Evolutionary conservation across 192 early-diverging fungal genomes (phyloP).

Genomic region (Linnemannia hyalina): DNA sequence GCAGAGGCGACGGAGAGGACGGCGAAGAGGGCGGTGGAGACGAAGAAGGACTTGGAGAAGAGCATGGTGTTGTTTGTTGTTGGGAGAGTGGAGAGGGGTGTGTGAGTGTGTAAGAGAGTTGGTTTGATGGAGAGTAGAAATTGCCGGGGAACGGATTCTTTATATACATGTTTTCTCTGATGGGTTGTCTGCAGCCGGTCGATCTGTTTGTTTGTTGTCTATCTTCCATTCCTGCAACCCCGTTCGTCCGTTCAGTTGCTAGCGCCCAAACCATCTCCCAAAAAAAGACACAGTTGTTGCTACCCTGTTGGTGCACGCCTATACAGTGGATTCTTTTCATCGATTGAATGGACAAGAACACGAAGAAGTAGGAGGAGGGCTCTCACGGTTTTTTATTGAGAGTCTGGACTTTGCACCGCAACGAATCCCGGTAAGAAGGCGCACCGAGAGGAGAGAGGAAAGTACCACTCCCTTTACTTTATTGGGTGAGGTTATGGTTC

Average conservation of each 20-base stretch:
- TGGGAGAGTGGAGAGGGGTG: background rate
- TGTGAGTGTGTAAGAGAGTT: background rate
- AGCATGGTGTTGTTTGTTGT: constrained; percentile 23
- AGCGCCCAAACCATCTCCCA: background rate
- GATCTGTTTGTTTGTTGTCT: background rate
- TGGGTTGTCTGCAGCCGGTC: background rate
- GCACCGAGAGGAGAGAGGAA: background rate
- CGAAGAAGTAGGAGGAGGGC: background rate
- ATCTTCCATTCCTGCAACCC: background rate
- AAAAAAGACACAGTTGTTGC: background rate
- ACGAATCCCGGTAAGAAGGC: constrained; percentile 3
- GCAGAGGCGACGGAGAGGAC: constrained; percentile 37
- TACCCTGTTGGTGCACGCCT: constrained; percentile 6
- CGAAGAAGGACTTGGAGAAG: constrained; percentile 41
- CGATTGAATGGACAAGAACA: background rate
- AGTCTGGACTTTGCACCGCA: background rate
- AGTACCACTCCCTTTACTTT: background rate
- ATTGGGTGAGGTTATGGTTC: background rate
- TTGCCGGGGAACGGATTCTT: background rate
- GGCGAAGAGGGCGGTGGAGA: constrained; percentile 23
- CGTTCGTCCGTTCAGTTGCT: background rate
- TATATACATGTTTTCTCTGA: background rate
- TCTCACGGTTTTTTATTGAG: background rate
- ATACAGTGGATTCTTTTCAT: background rate
- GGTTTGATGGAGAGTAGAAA: constrained; percentile 1